These are phyloP conservation scores for Geotrichum macrosporum DNA, from an alignment of 1,139 yeast genomes.

Conservation along the genomic window DNA sequence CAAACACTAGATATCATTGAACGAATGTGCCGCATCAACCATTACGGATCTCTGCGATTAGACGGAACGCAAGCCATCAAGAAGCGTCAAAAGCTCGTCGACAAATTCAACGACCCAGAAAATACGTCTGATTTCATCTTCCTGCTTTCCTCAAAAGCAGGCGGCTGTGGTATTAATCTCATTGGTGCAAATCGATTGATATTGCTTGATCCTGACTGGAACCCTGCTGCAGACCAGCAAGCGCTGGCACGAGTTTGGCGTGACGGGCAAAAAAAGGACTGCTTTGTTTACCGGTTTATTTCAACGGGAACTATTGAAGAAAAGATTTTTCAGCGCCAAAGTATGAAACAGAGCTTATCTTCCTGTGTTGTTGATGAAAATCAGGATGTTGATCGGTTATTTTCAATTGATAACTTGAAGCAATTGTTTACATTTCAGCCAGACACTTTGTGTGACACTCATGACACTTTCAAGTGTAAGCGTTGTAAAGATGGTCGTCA, in stretches of 20 bases:
- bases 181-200: slow-evolving; percentile 93
- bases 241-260: slow-evolving; percentile 98
- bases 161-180: slow-evolving; percentile 96
- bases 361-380: slow-evolving; percentile 97
- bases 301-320: slow-evolving; percentile 96
- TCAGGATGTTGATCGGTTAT: slow-evolving; percentile 88
- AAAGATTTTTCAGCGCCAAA: slow-evolving; percentile 91
- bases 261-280: slow-evolving; percentile 96
- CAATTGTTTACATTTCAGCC: slow-evolving; percentile 70
- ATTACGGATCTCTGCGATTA: slow-evolving; percentile 74
- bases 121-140: slow-evolving; percentile 77
- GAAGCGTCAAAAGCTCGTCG: slow-evolving; percentile 90
- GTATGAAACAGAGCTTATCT: slow-evolving; percentile 89
- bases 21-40: slow-evolving; percentile 67
- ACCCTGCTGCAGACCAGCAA: slow-evolving; percentile 97
- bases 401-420: slow-evolving; percentile 73
- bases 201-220: slow-evolving; percentile 96
- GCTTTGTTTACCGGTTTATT: slow-evolving; percentile 89
- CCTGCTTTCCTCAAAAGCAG: slow-evolving; percentile 89
- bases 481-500: slow-evolving; percentile 76
- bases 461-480: slow-evolving; percentile 83
- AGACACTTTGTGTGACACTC: slow-evolving; percentile 80
- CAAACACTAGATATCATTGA: slow-evolving; percentile 90
- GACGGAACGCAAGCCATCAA: slow-evolving; percentile 93
- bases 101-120: slow-evolving; percentile 83